Evolutionary conservation across 108 stramenopile genomes (phyloP).

Genomic region (Pseudonitzschia multiseries): DNA sequence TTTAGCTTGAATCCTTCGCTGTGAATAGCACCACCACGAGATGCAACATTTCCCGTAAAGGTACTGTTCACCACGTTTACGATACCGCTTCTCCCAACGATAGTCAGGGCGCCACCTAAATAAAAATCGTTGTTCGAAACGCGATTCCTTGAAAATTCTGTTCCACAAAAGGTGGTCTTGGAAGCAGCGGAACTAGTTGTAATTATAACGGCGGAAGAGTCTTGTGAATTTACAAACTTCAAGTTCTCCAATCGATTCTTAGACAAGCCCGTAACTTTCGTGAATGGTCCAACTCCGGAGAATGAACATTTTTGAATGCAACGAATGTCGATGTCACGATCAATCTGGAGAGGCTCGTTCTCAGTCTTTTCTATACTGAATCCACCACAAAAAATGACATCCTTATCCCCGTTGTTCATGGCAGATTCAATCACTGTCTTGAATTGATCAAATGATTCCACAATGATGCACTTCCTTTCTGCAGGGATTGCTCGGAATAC

Average conservation of each 20-base stretch:
- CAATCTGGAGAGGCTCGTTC: neutral
- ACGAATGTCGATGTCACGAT: slow-evolving; percentile 14
- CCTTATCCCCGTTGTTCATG: too few relatives aligned
- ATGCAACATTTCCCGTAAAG: slow-evolving; percentile 19
- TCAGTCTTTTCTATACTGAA: slow-evolving; percentile 11
- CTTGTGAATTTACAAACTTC: slow-evolving; percentile 18
- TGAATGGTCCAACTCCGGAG: slow-evolving; percentile 11
- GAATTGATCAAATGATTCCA: slow-evolving; percentile 16
- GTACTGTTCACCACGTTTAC: slow-evolving; percentile 18
- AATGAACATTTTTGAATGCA: slow-evolving; percentile 13
- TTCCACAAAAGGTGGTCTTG: slow-evolving; percentile 17
- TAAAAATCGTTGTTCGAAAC: neutral
- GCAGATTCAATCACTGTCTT: neutral
- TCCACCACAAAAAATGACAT: slow-evolving; percentile 25
- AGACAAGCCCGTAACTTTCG: slow-evolving; percentile 3
- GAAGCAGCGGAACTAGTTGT: neutral
- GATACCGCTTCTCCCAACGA: slow-evolving; percentile 9
- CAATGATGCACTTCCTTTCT: slow-evolving; percentile 21
- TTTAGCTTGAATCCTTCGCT: slow-evolving; percentile 9
- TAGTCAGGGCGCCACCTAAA: slow-evolving; percentile 13
- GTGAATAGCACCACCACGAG: slow-evolving; percentile 22
- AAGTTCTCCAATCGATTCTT: slow-evolving; percentile 18
- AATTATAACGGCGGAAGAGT: slow-evolving; percentile 9
- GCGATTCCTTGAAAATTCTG: slow-evolving; percentile 15
- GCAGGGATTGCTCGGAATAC: neutral